Percentiles rank a stretch among this genome's conserved stretches.
Conservation (phyloP, 1,284 basidiomycete species). For the Xerocomus nothofagi region DNA sequence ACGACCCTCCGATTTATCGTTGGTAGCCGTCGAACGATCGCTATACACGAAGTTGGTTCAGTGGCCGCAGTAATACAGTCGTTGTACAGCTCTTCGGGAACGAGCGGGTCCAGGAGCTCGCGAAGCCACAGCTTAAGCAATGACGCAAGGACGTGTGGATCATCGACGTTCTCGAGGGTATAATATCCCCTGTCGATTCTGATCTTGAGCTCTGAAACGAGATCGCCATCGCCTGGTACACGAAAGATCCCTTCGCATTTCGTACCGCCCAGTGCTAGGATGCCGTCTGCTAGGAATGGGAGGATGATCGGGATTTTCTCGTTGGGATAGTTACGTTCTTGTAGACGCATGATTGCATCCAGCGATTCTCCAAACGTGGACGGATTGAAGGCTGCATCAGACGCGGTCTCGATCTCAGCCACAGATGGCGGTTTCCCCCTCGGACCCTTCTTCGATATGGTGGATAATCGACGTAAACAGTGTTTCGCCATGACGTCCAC, state of each 20-base stretch:
- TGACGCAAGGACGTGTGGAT: slow-evolving; percentile 85
- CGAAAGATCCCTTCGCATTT: slow-evolving; percentile 89
- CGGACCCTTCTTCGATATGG: slow-evolving; percentile 78
- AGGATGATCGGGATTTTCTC: slow-evolving; percentile 88
- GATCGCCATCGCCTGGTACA: slow-evolving; percentile 84
- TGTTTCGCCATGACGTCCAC: slow-evolving; percentile 89
- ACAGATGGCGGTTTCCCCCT: slow-evolving; percentile 78
- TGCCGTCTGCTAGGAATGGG: slow-evolving; percentile 88
- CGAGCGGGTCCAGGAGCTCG: slow-evolving; percentile 84
- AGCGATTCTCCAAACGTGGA: slow-evolving; percentile 90
- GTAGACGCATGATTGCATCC: slow-evolving; percentile 78
- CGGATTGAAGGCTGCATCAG: slow-evolving; percentile 90
- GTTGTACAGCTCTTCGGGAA: slow-evolving; percentile 85
- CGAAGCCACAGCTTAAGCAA: slow-evolving; percentile 90
- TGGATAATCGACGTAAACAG: slow-evolving; percentile 69
- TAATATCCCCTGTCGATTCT: slow-evolving; percentile 90
- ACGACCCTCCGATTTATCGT: slow-evolving; percentile 83
- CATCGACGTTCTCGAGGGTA: slow-evolving; percentile 82
- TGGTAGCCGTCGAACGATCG: slow-evolving; percentile 75
- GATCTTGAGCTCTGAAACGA: slow-evolving; percentile 81
- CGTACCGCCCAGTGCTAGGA: slow-evolving; percentile 82
- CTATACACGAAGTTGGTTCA: slow-evolving; percentile 67
- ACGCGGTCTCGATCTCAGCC: slow-evolving; percentile 86
- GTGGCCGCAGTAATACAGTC: slow-evolving; percentile 75
- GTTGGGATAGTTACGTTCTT: slow-evolving; percentile 80